phyloP scores from a whole-genome alignment of 495 filamentous ascomycete genomes.

The Apodospora peruviana region DNA sequence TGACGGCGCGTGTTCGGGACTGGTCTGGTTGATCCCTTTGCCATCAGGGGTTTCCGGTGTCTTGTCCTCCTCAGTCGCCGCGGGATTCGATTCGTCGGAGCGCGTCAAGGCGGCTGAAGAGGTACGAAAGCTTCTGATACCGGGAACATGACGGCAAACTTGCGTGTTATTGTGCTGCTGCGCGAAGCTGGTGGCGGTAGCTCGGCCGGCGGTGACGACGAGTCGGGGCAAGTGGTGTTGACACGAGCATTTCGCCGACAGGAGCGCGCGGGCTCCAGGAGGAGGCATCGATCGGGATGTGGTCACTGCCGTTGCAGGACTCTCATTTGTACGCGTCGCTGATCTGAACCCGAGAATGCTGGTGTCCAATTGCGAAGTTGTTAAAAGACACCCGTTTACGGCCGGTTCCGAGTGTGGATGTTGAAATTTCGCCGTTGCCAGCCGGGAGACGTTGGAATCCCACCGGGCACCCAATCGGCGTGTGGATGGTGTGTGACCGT shows the following conservation, averaged over 20 bases:
- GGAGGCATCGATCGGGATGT: conserved; percentile 23
- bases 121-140: conserved; percentile 12
- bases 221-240: conserved; percentile 5
- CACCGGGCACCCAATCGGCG: not conserved
- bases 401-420: not conserved
- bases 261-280: conserved; percentile 27
- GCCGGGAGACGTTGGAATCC: conserved; percentile 4
- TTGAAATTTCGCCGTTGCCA: conserved; percentile 19
- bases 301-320: not conserved
- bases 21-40: not conserved
- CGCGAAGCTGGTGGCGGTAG: not conserved
- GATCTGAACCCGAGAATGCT: not conserved
- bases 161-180: not conserved
- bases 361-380: conserved; percentile 1
- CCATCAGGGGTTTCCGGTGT: not conserved
- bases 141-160: not conserved
- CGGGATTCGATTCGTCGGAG: conserved; percentile 7
- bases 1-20: not conserved
- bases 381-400: not conserved
- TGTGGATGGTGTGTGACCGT: not conserved
- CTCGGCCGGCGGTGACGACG: not conserved
- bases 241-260: conserved; percentile 17
- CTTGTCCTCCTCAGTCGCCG: not conserved
- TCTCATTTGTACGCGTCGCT: conserved; percentile 15
- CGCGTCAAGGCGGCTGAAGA: conserved; percentile 12